Conservation (phyloP, 2,329 filamentous ascomycete genomes). For the Capronia epimyces region DNA sequence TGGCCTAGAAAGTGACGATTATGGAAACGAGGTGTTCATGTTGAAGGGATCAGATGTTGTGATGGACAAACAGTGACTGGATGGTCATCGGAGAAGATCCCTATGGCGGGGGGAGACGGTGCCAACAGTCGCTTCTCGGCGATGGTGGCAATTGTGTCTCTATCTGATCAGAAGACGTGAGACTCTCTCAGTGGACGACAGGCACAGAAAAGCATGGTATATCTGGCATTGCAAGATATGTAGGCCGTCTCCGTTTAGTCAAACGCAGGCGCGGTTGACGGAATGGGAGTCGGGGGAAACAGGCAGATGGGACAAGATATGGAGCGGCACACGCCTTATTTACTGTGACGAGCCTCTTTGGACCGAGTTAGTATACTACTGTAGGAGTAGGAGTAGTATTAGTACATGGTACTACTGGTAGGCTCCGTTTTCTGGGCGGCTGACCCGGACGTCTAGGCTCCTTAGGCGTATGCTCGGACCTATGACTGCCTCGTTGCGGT, state of each 20-base stretch:
- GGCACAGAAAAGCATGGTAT: neutral
- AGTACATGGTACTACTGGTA: too few relatives aligned
- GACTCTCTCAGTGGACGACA: neutral
- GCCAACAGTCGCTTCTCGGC: neutral
- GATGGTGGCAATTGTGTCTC: neutral
- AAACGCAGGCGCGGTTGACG: slow-evolving; percentile 13
- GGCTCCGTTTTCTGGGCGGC: too few relatives aligned
- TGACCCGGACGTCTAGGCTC: too few relatives aligned
- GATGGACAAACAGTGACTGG: neutral
- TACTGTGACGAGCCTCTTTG: too few relatives aligned
- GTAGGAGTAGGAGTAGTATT: too few relatives aligned
- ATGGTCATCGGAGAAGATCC: neutral
- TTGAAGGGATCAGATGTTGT: neutral
- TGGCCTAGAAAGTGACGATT: slow-evolving; percentile 2
- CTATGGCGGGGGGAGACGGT: neutral
- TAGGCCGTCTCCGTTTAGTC: slow-evolving; percentile 1
- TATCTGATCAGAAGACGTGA: neutral
- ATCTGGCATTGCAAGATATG: neutral
- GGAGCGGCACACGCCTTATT: neutral
- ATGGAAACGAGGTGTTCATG: slow-evolving; percentile 12
- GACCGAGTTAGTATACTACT: too few relatives aligned
- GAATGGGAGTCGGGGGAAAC: slow-evolving; percentile 15
- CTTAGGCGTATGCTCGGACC: neutral
- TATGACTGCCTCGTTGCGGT: too few relatives aligned
- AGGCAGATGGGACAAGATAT: slow-evolving; percentile 12